Evolutionary conservation across 108 stramenopile genomes (phyloP), one percentile per base, ranked within the genome.

Genomic region (Skeletonema tropicum): DNA sequence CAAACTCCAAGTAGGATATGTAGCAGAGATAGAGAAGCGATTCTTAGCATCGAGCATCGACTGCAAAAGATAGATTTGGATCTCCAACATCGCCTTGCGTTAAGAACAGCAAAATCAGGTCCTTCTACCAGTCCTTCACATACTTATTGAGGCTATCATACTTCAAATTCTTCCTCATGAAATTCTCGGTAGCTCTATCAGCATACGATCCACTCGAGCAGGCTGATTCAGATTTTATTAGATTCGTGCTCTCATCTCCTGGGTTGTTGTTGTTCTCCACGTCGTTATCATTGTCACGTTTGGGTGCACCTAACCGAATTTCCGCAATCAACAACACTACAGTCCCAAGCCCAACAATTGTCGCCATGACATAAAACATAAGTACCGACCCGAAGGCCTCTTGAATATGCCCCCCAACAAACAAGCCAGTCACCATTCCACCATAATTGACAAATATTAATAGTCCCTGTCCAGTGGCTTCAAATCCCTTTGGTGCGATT

Each of bases 381-480:
- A 74, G 2, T n/a, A 81, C 60, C 4, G 79, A 64, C 32, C 87
- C 87, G 46, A 74, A 58, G 0, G 15, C 19, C 31, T 85, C 64
- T 59, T 85, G 79, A 25, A 73, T 64, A 36, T n/a, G 79, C 14
- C 90, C 88, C 14, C 85, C 90, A 11, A 58, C 45, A 11, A 66
- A 41, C 59, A 89, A 36, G n/a, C 90, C 88, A 8, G 82, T 25
- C 12, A 89, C 77, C 4, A 82, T 71, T 10, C 88, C 88, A 29
- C 69, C 19, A 13, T 87, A 88, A 3, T 70, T 57, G 39, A 89
- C 45, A 29, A 77, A 9, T 36, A 79, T 67, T 17, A 89, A 26
- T 7, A 89, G 45, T n/a, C 87, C 87, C 58, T 89, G 90, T 7
- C 83, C 81, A 12, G 73, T 78, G 15, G 90, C 84, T 48, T 89